phyloP scores from a whole-genome alignment of 2,329 filamentous ascomycete genomes.

The Botryotinia narcissicola region DNA sequence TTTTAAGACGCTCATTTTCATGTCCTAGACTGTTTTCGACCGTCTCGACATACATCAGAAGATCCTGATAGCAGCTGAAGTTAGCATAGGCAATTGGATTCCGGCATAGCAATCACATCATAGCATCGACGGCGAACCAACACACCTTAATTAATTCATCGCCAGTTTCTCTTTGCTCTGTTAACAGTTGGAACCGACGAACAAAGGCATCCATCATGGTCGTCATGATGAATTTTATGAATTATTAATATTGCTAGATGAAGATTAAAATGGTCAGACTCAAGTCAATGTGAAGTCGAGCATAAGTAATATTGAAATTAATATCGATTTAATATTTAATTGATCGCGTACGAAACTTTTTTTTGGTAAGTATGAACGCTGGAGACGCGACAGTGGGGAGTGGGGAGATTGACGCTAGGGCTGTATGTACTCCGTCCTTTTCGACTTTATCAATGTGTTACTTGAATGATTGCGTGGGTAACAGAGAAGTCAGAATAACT shows the following conservation, averaged over 20 bases:
- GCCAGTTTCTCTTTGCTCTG: constrained; percentile 43
- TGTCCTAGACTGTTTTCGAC: constrained; percentile 45
- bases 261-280: neutral
- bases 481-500: neutral
- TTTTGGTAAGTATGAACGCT: neutral
- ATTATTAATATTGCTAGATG: neutral
- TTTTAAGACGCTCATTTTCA: constrained; percentile 46
- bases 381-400: constrained; percentile 19
- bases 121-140: neutral
- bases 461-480: neutral
- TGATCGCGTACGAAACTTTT: constrained; percentile 6
- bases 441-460: neutral
- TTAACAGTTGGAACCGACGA: constrained; percentile 47
- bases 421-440: neutral
- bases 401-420: neutral
- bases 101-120: neutral
- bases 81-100: neutral
- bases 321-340: neutral
- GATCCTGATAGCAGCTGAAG: constrained; percentile 42
- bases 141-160: constrained; percentile 49
- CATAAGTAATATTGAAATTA: neutral
- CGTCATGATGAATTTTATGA: constrained; percentile 15
- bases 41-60: constrained; percentile 47
- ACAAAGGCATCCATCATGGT: constrained; percentile 46
- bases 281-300: neutral